Evolutionary conservation across 2,329 filamentous ascomycete species (phyloP).

Genomic region (Aciculosporium take): DNA sequence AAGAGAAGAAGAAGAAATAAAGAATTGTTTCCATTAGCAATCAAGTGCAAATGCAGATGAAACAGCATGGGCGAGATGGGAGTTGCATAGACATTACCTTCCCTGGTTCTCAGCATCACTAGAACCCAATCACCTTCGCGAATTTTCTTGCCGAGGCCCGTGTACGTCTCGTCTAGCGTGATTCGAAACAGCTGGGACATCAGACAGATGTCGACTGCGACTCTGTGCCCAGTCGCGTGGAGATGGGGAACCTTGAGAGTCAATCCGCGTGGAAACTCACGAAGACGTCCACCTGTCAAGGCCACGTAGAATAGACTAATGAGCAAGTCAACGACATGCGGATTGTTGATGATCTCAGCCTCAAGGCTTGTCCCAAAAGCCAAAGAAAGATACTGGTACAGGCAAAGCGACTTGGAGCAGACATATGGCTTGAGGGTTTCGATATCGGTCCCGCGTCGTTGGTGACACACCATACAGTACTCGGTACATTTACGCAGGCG

Average conservation of each 20-base stretch:
- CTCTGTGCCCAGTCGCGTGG: neutral
- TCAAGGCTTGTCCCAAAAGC: conserved; percentile 77
- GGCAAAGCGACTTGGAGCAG: conserved; percentile 58
- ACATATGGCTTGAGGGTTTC: conserved; percentile 66
- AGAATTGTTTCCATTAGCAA: neutral
- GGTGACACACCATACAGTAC: conserved; percentile 77
- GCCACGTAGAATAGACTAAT: conserved; percentile 66
- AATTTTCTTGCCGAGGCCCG: neutral
- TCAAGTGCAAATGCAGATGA: neutral
- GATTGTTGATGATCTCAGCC: conserved; percentile 66
- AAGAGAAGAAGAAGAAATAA: neutral
- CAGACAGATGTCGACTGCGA: neutral
- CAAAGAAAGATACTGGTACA: conserved; percentile 80
- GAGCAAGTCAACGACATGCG: conserved; percentile 71
- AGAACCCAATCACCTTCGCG: conserved; percentile 2
- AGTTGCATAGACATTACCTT: neutral
- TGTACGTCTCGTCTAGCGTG: neutral
- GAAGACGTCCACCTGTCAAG: conserved; percentile 25
- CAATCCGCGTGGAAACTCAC: conserved; percentile 30
- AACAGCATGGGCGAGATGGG: neutral
- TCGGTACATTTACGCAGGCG: conserved; percentile 71
- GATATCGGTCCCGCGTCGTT: conserved; percentile 47
- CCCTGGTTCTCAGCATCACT: neutral
- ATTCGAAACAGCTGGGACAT: neutral
- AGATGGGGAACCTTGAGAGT: conserved; percentile 19